Evolutionary conservation across 2,329 filamentous ascomycete species (phyloP), one percentile per base, ranked within the genome.

Genomic region (Magnaporthales sp.): DNA sequence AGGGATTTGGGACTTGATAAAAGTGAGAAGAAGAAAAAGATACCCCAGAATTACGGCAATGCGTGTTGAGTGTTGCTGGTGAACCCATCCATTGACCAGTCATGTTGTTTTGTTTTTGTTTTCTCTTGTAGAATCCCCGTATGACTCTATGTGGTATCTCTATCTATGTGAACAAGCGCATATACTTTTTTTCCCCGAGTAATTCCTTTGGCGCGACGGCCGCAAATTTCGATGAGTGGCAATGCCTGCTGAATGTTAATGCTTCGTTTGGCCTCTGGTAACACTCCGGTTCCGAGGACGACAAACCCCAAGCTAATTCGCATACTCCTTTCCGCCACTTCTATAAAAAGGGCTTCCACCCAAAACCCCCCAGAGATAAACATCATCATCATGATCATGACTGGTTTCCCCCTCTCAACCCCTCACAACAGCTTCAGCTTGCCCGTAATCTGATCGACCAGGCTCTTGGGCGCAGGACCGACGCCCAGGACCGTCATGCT

Each of bases 401-500:
- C n/a, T n/a, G n/a, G n/a, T n/a, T n/a, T n/a, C n/a, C n/a, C n/a
- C n/a, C n/a, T n/a, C n/a, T n/a, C n/a, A n/a, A n/a, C n/a, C n/a
- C n/a, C 64, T 82, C 81, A 97, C 73, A 97, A 77, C 74, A 97
- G 78, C 84, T 95, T 97, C 78, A 97, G 80, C 68, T 89, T 83
- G 1, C 92, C 92, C 5, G 93, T 97, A 69, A 99, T 88, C 77
- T 89, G 81, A 76, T 99, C 92, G 64, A 99, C 89, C 67, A 93
- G 81, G 73, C 91, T 93, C 82, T 90, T 93, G 0, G 94, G 94
- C 29, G 90, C 94, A 2, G 89, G 89, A 0, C 89, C 89, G 66
- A 94, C 88, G 0, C 95, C 95, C 65, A 99, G 81, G 58, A 99
- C 95, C 0, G 95, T 99, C 76, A 92, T 85, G 77, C 93, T 97